A percentile compares a stretch with the other conserved stretches of the same genome.
Conservation (phyloP, 495 filamentous ascomycete genomes). For the Beverwykella pulmonaria region DNA sequence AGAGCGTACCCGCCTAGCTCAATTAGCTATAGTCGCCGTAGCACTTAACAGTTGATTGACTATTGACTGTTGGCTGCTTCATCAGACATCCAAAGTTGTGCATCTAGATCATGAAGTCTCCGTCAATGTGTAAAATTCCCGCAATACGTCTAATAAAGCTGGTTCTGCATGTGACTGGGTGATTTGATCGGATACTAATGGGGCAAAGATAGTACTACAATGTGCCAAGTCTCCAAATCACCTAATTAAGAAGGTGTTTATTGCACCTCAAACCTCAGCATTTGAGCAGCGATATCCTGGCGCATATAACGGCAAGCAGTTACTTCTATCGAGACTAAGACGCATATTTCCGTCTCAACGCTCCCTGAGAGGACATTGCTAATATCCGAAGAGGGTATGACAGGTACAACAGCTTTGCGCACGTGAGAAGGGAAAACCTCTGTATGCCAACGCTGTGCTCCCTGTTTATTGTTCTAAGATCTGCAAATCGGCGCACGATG, state of each 20-base stretch:
- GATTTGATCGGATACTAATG: constrained; percentile 23
- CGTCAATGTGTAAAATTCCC: neutral
- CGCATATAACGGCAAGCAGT: no score
- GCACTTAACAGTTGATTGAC: neutral
- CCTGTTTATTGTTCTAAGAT: constrained; percentile 11
- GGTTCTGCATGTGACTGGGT: constrained; percentile 24
- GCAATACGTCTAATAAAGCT: neutral
- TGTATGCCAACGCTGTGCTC: constrained; percentile 14
- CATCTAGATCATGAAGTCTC: neutral
- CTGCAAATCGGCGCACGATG: constrained; percentile 7
- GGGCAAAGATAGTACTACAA: constrained; percentile 4
- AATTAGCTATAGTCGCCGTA: neutral
- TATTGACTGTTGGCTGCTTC: constrained; percentile 11
- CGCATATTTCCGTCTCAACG: constrained; percentile 1
- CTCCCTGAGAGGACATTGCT: neutral
- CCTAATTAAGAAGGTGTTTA: constrained; percentile 4
- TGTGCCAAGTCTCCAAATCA: constrained; percentile 1
- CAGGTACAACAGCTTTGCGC: constrained; percentile 8
- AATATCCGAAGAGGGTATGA: neutral
- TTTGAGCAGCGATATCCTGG: no score
- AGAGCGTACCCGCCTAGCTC: constrained; percentile 4
- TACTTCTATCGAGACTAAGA: neutral
- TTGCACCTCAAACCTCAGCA: no score
- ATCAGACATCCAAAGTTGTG: no score
- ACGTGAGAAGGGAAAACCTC: neutral